phyloP scores from a whole-genome alignment of 257 asterid species.

The Solanum okadae region DNA sequence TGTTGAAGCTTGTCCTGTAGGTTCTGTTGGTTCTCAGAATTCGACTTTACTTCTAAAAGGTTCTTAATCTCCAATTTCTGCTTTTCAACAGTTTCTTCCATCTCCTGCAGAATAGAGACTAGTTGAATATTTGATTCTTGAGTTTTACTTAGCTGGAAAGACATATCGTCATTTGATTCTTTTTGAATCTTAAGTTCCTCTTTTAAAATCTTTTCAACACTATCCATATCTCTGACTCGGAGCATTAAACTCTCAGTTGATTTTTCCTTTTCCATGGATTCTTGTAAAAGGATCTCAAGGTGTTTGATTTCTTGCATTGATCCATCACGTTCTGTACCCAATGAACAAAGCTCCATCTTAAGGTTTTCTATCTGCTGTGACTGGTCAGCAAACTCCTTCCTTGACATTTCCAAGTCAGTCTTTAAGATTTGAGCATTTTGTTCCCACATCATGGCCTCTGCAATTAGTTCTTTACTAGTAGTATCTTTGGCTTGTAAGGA shows the following conservation, averaged over 20 bases:
- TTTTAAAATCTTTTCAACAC: slow-evolving; percentile 15
- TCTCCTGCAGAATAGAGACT: slow-evolving; percentile 34
- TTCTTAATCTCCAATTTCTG: slow-evolving; percentile 27
- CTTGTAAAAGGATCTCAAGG: slow-evolving; percentile 20
- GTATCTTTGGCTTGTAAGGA: slow-evolving; percentile 18
- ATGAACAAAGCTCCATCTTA: slow-evolving; percentile 15
- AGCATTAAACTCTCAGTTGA: slow-evolving; percentile 3
- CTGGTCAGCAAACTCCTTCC: slow-evolving; percentile 28
- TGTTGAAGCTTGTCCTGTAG: slow-evolving; percentile 9
- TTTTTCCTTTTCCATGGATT: slow-evolving; percentile 6
- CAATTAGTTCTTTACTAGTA: slow-evolving; percentile 24
- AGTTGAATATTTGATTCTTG: slow-evolving; percentile 42
- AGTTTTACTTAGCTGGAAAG: slow-evolving; percentile 25
- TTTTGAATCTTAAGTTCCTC: slow-evolving; percentile 29
- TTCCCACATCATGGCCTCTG: slow-evolving; percentile 43
- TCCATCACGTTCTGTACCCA: slow-evolving; percentile 16
- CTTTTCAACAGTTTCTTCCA: slow-evolving; percentile 38
- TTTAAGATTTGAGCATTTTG: slow-evolving; percentile 27
- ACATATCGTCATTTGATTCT: slow-evolving; percentile 16
- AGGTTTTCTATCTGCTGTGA: slow-evolving; percentile 1
- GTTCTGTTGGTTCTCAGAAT: background rate
- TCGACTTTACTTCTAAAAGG: background rate
- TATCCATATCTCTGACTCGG: background rate
- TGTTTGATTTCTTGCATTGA: slow-evolving; percentile 21
- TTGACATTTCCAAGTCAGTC: slow-evolving; percentile 20